Base-by-base conservation (phyloP, 1,284 basidiomycete genomes). In the Cryptococcus floricola region DNA sequence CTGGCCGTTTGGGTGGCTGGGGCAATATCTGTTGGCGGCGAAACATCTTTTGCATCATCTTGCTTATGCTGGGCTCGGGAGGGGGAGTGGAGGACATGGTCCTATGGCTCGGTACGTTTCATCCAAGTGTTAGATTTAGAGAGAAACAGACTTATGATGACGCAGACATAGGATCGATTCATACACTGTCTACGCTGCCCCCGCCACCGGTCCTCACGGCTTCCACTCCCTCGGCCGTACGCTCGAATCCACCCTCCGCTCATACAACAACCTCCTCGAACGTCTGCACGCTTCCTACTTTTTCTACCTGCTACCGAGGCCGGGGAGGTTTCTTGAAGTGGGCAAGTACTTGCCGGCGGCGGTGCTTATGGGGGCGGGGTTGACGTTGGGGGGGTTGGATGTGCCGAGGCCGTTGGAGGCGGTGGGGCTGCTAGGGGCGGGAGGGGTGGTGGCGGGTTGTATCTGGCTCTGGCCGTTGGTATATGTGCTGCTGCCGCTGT, bases 261-360 rank as follows among this genome's bases (percentile, higher is more conserved):
- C 91, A 9, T 84, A 86, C 71, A 96, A 95, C 76, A 97, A 97
- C 70, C 82, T 96, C 7, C 82, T 96, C 12, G 93, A 97, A 71
- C 85, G 93, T 13, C 84, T 97, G 23, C 93, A 97, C 73, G 92
- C 93, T 5, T 94, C 91, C 1, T 93, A 94, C 77, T 95, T 96
- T 80, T 92, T 97, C 78, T 97, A 93, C 77, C 81, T 97, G 57
- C 79, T 94, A 57, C 84, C 88, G 4, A 81, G 81, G 27, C 84
- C 88, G 0, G 82, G 83, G n/a, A 81, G 80, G 1, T 95, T 95
- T 77, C 81, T 92, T 66, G 90, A 93, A 67, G 91, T 96, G 16
- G 92, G 91, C 0, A 85, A 82, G 68, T 97, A 91, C 74, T 82
- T 97, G 4, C 91, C 93, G 0, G 89, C 89, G 52, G 88, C 84